Evolutionary conservation across 345 rosid species (phyloP).

Genomic region (Limnanthes douglasii): DNA sequence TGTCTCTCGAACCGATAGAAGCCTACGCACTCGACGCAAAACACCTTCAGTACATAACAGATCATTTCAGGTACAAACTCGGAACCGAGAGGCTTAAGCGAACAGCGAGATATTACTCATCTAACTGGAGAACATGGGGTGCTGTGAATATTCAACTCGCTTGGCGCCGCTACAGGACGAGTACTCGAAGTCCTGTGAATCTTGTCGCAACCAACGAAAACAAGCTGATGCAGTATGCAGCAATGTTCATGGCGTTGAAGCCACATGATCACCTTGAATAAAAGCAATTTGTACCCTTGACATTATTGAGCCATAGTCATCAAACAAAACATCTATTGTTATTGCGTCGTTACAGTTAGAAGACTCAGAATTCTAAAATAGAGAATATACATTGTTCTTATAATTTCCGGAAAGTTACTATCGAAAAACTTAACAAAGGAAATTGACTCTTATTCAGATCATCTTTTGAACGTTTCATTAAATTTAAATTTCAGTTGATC

Average conservation of each 20-base stretch:
- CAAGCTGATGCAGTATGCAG: conserved; percentile 29
- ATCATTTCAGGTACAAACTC: conserved; percentile 46
- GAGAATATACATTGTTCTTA: no score
- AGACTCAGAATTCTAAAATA: no score
- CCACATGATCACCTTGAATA: conserved; percentile 60
- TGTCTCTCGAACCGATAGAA: conserved; percentile 25
- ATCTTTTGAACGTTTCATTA: no score
- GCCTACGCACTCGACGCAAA: conserved; percentile 34
- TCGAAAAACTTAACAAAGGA: no score
- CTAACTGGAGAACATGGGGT: conserved; percentile 61
- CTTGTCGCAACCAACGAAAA: conserved; percentile 17
- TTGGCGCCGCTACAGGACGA: conserved; percentile 32
- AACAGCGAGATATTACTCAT: conserved; percentile 39
- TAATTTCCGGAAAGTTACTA: no score
- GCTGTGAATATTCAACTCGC: conserved; percentile 50
- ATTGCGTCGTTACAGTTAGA: no score
- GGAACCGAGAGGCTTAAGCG: conserved; percentile 28
- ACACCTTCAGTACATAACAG: conserved; percentile 31
- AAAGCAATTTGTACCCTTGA: conserved; percentile 6
- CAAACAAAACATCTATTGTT: no score
- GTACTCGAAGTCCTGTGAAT: conserved; percentile 16
- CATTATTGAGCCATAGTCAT: no score
- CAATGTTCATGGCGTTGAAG: conserved; percentile 45
- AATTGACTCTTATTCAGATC: no score
- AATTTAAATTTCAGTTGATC: no score